Evolutionary conservation across 768 basidiomycete species (phyloP).

Genomic region (Leccinum truebloodii): DNA sequence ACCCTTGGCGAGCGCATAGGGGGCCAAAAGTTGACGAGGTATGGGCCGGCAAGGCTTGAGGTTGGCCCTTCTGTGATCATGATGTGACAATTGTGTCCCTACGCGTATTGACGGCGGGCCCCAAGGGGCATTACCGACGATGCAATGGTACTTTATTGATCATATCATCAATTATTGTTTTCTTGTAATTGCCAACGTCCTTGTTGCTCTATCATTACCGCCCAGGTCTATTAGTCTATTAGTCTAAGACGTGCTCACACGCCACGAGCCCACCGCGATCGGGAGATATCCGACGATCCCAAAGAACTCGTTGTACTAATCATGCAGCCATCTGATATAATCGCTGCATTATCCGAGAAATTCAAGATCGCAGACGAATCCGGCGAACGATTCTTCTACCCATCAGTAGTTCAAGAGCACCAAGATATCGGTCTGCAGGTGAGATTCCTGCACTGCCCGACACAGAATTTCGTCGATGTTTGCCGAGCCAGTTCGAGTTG

Average conservation of each 20-base stretch:
- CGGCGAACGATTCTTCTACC: conserved; percentile 76
- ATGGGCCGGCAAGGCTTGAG: conserved; percentile 57
- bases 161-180: no score
- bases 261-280: conserved; percentile 1
- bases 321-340: conserved; percentile 46
- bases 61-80: neutral
- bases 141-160: no score
- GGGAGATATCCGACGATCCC: no score
- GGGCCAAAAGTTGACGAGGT: conserved; percentile 60
- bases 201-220: no score
- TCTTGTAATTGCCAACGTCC: no score
- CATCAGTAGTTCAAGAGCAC: conserved; percentile 66
- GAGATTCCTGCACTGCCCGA: conserved; percentile 9
- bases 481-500: conserved; percentile 70
- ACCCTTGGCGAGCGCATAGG: conserved; percentile 68
- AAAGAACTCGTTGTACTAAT: no score
- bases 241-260: conserved; percentile 8
- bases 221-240: no score
- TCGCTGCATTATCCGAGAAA: conserved; percentile 51
- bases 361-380: conserved; percentile 60
- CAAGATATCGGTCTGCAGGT: conserved; percentile 68
- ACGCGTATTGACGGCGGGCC: neutral
- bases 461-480: neutral
- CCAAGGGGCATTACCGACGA: no score
- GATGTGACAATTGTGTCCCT: neutral